A percentile compares a stretch with the other conserved stretches of the same genome.
These are phyloP conservation scores for Cercospora janseana DNA, from an alignment of 2,329 filamentous ascomycete species.

Conservation along the genomic window DNA sequence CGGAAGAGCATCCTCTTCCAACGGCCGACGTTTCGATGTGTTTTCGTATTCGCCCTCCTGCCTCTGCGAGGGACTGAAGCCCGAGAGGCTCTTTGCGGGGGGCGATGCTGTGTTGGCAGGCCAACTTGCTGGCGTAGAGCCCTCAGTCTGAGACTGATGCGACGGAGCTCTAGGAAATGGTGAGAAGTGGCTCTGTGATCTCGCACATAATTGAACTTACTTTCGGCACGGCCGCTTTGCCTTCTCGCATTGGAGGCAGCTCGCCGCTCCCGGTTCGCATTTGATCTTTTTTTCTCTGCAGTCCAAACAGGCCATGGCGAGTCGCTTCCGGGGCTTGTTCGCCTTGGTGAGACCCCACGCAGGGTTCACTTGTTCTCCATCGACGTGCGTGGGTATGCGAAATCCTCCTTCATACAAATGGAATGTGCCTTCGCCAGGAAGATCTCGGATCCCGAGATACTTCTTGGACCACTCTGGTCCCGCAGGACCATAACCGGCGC, in stretches of 20 bases:
- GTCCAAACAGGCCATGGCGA: slow-evolving; percentile 89
- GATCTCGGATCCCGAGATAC: slow-evolving; percentile 35
- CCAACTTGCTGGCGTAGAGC: slow-evolving; percentile 26
- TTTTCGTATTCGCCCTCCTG: slow-evolving; percentile 27
- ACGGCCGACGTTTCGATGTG: slow-evolving; percentile 30
- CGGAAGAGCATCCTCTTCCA: slow-evolving; percentile 29
- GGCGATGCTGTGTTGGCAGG: slow-evolving; percentile 29
- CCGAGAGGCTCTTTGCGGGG: slow-evolving; percentile 23
- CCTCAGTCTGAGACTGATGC: slow-evolving; percentile 19
- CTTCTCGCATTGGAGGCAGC: slow-evolving; percentile 89
- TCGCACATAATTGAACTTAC: slow-evolving; percentile 45
- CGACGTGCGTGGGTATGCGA: slow-evolving; percentile 53
- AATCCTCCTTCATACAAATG: slow-evolving; percentile 37
- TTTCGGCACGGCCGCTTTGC: slow-evolving; percentile 81
- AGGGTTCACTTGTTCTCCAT: slow-evolving; percentile 83
- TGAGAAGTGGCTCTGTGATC: too few relatives aligned
- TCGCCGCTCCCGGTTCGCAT: slow-evolving; percentile 83
- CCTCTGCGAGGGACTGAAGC: slow-evolving; percentile 18
- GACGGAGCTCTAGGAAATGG: not conserved
- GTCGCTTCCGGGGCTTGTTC: slow-evolving; percentile 84
- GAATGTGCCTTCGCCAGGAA: slow-evolving; percentile 34
- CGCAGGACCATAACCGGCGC: slow-evolving; percentile 20
- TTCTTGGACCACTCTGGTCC: slow-evolving; percentile 33
- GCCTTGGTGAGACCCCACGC: slow-evolving; percentile 94
- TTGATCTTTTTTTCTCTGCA: slow-evolving; percentile 98